A percentile compares a stretch with the other conserved stretches of the same genome.
phyloP scores from a whole-genome alignment of 805 yeast genomes.

The Torulaspora microellipsoides region DNA sequence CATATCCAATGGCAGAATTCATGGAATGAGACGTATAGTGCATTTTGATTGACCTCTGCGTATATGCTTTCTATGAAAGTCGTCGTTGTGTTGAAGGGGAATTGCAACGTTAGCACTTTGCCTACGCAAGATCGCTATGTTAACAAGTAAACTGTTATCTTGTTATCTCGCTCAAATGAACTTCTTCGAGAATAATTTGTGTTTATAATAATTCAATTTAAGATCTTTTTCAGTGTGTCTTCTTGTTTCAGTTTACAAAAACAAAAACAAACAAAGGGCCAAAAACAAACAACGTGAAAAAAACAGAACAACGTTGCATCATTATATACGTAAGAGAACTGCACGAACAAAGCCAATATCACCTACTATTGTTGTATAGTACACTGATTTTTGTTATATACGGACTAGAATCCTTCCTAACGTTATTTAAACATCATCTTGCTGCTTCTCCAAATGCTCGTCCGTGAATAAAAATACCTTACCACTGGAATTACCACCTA shows the following conservation, averaged over 20 bases:
- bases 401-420: no score
- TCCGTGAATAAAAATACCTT: conserved; percentile 59
- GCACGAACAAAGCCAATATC: no score
- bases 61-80: not conserved
- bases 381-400: no score
- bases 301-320: not conserved
- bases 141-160: no score
- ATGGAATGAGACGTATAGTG: conserved; percentile 17
- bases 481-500: conserved; percentile 94
- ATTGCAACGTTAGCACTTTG: no score
- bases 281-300: conserved; percentile 9
- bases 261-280: conserved; percentile 11
- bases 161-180: no score
- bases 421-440: not conserved
- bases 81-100: no score
- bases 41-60: conserved; percentile 6
- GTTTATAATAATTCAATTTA: no score
- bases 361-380: no score
- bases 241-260: conserved; percentile 10
- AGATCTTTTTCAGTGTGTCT: no score
- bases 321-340: conserved; percentile 1
- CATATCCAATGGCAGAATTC: conserved; percentile 11
- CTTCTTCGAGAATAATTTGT: no score
- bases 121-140: no score
- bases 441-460: conserved; percentile 4